These are phyloP conservation scores for Didymella lethalis DNA, from an alignment of 2,329 filamentous ascomycete species.

Conservation along the genomic window DNA sequence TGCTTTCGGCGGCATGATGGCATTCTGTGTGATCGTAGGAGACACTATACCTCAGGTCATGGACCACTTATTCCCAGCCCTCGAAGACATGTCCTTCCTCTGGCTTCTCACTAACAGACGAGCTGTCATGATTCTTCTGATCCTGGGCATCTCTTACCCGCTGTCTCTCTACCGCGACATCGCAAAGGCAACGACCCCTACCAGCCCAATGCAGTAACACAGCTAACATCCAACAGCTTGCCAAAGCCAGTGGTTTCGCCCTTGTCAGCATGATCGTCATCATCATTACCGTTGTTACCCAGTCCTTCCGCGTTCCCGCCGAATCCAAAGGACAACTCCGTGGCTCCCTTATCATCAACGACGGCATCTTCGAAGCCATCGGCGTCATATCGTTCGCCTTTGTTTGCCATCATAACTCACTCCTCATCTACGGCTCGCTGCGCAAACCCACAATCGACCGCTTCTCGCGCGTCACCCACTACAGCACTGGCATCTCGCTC, in stretches of 20 bases:
- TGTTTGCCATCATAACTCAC: constrained; percentile 89
- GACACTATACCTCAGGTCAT: constrained; percentile 95
- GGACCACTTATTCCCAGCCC: constrained; percentile 78
- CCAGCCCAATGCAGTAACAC: constrained; percentile 18
- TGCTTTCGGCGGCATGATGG: constrained; percentile 98
- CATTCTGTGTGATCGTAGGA: constrained; percentile 96
- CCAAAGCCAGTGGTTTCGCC: constrained; percentile 93
- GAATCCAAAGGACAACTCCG: constrained; percentile 76
- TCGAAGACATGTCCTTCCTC: constrained; percentile 76
- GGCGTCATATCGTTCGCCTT: constrained; percentile 95
- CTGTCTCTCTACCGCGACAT: constrained; percentile 95
- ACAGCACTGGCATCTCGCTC: constrained; percentile 88
- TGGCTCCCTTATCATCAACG: constrained; percentile 77
- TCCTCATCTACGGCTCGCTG: constrained; percentile 95
- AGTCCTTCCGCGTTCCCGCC: constrained; percentile 76
- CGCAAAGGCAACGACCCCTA: constrained; percentile 68
- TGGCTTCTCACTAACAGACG: constrained; percentile 82
- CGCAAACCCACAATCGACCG: constrained; percentile 94
- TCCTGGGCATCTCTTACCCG: constrained; percentile 86
- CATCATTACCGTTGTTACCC: constrained; percentile 83
- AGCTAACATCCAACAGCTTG: constrained; percentile 68
- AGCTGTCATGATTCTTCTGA: constrained; percentile 87
- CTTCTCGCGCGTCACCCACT: constrained; percentile 92
- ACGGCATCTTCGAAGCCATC: constrained; percentile 92
- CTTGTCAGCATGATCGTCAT: constrained; percentile 94